phyloP scores from a whole-genome alignment of 805 yeast genomes.

The Pichia sporocuriosa region DNA sequence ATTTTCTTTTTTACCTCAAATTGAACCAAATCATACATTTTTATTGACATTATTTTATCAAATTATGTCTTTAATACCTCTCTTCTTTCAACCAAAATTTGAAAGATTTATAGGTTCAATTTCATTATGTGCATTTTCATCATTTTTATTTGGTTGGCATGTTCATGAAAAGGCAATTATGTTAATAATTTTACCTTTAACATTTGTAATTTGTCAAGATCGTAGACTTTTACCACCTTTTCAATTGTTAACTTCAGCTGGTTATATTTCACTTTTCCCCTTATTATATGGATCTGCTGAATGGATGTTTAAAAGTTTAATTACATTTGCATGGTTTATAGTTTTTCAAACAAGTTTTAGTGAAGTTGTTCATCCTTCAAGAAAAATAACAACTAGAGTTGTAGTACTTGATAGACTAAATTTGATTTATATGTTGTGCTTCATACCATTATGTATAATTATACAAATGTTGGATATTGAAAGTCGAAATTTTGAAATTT shows the following conservation, averaged over 20 bases:
- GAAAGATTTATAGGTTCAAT: conserved; percentile 77
- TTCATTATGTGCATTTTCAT: conserved; percentile 84
- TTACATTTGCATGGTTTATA: conserved; percentile 81
- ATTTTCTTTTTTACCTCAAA: conserved; percentile 73
- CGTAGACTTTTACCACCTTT: conserved; percentile 66
- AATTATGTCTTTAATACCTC: conserved; percentile 65
- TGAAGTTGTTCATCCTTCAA: conserved; percentile 49
- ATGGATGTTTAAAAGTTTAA: conserved; percentile 65
- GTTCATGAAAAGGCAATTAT: conserved; percentile 98
- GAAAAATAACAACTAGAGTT: conserved; percentile 36
- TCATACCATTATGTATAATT: conserved; percentile 54
- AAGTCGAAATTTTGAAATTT: conserved; percentile 43
- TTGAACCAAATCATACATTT: conserved; percentile 73
- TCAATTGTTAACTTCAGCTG: conserved; percentile 66
- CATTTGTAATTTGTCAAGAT: conserved; percentile 67
- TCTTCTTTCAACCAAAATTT: conserved; percentile 63
- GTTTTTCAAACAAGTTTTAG: conserved; percentile 66
- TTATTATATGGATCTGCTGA: conserved; percentile 75
- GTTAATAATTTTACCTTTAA: conserved; percentile 79
- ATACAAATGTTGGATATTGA: conserved; percentile 45
- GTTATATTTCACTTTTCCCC: conserved; percentile 85
- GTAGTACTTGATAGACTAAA: conserved; percentile 70
- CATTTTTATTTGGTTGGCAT: conserved; percentile 96
- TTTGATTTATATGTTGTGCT: conserved; percentile 57
- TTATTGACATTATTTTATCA: conserved; percentile 80